Percentiles rank a stretch among this genome's conserved stretches.
These are phyloP conservation scores for Fusarium sp. DNA, from an alignment of 2,329 filamentous ascomycete genomes.

Conservation along the genomic window DNA sequence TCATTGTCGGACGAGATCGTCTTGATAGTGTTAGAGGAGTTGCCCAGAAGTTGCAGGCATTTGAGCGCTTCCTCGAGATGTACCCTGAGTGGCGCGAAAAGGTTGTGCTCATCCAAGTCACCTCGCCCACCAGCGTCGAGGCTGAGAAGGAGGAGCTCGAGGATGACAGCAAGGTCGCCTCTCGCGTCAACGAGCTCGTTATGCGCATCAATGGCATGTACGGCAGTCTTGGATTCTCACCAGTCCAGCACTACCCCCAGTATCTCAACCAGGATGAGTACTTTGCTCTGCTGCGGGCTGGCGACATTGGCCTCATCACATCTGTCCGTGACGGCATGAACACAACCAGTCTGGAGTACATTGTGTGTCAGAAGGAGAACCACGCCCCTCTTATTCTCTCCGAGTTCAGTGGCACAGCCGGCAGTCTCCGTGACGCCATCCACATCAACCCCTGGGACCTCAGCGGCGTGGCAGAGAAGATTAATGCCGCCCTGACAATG, in stretches of 20 bases:
- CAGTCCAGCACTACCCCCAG: constrained; percentile 94
- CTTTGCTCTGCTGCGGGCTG: constrained; percentile 90
- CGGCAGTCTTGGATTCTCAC: constrained; percentile 88
- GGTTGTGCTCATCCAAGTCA: constrained; percentile 95
- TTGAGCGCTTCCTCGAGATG: constrained; percentile 89
- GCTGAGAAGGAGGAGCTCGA: constrained; percentile 78
- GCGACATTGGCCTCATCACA: constrained; percentile 93
- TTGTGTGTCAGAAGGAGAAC: constrained; percentile 89
- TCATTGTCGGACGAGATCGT: constrained; percentile 95
- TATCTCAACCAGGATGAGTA: constrained; percentile 93
- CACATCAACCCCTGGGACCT: constrained; percentile 98
- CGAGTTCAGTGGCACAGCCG: constrained; percentile 95
- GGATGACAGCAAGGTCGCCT: constrained; percentile 81
- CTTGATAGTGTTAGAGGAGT: constrained; percentile 93
- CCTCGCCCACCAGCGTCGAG: constrained; percentile 84
- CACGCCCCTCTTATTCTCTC: constrained; percentile 92
- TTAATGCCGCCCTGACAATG: constrained; percentile 86
- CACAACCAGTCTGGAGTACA: constrained; percentile 94
- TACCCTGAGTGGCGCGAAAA: constrained; percentile 93
- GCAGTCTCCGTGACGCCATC: constrained; percentile 85
- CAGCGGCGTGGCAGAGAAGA: constrained; percentile 83
- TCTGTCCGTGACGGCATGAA: constrained; percentile 98
- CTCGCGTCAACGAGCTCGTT: constrained; percentile 90
- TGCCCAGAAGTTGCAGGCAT: constrained; percentile 94
- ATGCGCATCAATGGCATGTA: constrained; percentile 92